Evolutionary conservation across 148 eudicot genomes (phyloP).

Genomic region (Nepenthes mirabilis): DNA sequence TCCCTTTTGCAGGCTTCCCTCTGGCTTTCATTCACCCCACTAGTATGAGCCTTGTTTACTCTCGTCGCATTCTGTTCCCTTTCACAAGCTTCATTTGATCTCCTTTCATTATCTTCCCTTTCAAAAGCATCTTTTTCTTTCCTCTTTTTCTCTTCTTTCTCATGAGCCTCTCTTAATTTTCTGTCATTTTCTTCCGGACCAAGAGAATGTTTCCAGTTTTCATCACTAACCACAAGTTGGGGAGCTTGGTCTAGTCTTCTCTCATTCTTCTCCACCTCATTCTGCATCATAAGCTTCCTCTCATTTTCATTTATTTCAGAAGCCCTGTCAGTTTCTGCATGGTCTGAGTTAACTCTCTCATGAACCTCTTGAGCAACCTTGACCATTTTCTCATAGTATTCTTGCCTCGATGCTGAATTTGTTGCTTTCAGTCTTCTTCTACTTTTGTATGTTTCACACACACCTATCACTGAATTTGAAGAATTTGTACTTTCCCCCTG

Average conservation of each 20-base stretch:
- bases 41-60: slow-evolving; percentile 11
- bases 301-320: slow-evolving; percentile 11
- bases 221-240: slow-evolving; percentile 9
- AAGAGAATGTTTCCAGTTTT: slow-evolving; percentile 1
- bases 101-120: slow-evolving; percentile 14
- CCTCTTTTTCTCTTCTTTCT: slow-evolving; percentile 10
- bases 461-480: slow-evolving; percentile 22
- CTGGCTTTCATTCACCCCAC: slow-evolving; percentile 11
- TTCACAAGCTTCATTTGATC: slow-evolving; percentile 9
- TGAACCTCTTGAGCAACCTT: slow-evolving; percentile 34
- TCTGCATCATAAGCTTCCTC: slow-evolving; percentile 14
- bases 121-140: slow-evolving; percentile 11
- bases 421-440: slow-evolving; percentile 28
- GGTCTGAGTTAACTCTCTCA: slow-evolving; percentile 14
- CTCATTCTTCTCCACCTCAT: slow-evolving; percentile 15
- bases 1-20: slow-evolving; percentile 16
- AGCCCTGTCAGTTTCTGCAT: slow-evolving; percentile 20
- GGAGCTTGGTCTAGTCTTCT: slow-evolving; percentile 1
- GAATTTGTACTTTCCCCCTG: slow-evolving; percentile 6
- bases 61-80: slow-evolving; percentile 13
- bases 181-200: slow-evolving; percentile 13
- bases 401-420: slow-evolving; percentile 28
- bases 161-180: slow-evolving; percentile 10
- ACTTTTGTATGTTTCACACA: slow-evolving; percentile 15
- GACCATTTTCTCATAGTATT: slow-evolving; percentile 30